Percentiles rank a stretch among this genome's conserved stretches.
Conservation (phyloP, 495 filamentous ascomycete genomes). For the Hypomontagnella submonticulosa region DNA sequence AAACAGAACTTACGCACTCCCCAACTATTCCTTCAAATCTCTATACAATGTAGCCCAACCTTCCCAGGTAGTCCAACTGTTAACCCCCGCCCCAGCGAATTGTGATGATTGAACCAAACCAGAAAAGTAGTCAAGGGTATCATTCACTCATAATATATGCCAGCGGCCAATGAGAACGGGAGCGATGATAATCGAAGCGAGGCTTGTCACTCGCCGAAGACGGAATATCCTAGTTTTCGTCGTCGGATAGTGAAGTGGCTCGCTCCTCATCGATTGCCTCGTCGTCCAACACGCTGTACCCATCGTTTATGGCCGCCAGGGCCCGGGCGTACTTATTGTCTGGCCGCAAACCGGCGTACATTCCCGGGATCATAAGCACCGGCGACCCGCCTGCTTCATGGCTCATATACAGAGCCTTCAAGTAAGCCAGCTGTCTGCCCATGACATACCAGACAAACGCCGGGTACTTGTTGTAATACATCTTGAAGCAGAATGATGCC, state of each 20-base stretch:
- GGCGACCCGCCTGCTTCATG: conserved; percentile 31
- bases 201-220: neutral
- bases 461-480: conserved; percentile 48
- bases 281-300: conserved; percentile 20
- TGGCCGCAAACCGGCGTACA: conserved; percentile 58
- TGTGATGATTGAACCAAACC: neutral
- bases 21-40: conserved; percentile 1
- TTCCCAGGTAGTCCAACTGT: neutral
- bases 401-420: conserved; percentile 64
- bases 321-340: conserved; percentile 50
- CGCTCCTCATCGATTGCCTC: conserved; percentile 30
- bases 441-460: conserved; percentile 72
- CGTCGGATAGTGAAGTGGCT: conserved; percentile 27
- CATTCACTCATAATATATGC: conserved; percentile 16
- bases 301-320: conserved; percentile 28
- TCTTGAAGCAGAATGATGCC: conserved; percentile 69
- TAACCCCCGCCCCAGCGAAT: neutral
- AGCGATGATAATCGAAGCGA: conserved; percentile 11
- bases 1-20: conserved; percentile 15
- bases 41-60: neutral
- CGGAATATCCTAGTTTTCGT: conserved; percentile 22
- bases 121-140: conserved; percentile 18
- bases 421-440: conserved; percentile 68
- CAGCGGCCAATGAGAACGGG: conserved; percentile 8
- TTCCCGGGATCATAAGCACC: conserved; percentile 50